Evolutionary conservation across 2,329 filamentous ascomycete species (phyloP), one percentile per base, ranked within the genome.

Genomic region (Trichophyton schoenleinii): DNA sequence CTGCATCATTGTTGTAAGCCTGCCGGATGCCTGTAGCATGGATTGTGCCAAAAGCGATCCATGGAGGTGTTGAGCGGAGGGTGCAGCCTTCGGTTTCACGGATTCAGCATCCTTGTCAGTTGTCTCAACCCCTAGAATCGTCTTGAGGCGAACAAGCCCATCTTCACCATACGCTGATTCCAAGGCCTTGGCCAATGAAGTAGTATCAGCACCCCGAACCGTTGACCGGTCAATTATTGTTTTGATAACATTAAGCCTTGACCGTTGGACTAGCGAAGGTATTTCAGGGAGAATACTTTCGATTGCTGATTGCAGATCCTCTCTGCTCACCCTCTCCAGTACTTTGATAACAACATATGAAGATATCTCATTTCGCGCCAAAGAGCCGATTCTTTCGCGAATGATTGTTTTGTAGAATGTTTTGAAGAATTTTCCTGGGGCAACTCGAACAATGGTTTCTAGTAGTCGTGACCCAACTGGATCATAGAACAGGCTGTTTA

Each of bases 341-440:
- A 95, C 85, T 62, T 85, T 84, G 66, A 91, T 88, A 20, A 90
- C 89, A 0, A 95, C 88, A 69, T 96, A 97, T 25, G 85, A 87
- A 4, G 94, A 91, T 57, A 91, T 88, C 68, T 95, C 91, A 71
- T 97, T 97, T 62, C 91, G 87, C 4, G 92, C 83, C 63, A 96
- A 82, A 44, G 84, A 88, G 22, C 86, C 85, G 68, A 97, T 87
- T 28, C 90, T 84, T 13, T 87, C 85, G 64, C 86, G 87, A 73
- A 97, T 88, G 65, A 91, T 83, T 66, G 87, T 85, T 62, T 82
- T 84, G 75, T 95, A 92, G 4, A 99, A 80, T 13, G 84, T 83
- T 74, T 96, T 96, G 82, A 97, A 99, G 38, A 91, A 76, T 74
- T 94, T 96, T 49, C 89, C 91, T 0, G 94, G 91, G 15, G 87